Base-by-base conservation (phyloP, 2,329 filamentous ascomycete genomes). In the Aureobasidium sp. region DNA sequence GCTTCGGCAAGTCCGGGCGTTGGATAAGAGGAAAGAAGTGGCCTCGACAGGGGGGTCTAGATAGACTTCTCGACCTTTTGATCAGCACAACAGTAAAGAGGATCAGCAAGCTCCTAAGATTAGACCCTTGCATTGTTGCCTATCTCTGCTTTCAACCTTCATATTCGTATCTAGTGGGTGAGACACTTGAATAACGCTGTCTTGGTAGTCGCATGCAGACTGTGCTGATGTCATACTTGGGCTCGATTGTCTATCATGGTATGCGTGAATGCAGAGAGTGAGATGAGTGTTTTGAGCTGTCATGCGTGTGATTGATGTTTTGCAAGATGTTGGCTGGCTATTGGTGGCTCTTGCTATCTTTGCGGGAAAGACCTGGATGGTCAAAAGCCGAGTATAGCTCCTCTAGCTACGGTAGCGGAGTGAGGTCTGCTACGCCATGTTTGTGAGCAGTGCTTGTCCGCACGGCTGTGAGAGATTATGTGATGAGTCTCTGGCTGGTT, bases 21-120 rank as follows among this genome's bases (percentile, higher is more conserved):
- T 34, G 31, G 31, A 9, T 11, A 31, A 9, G 31, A 11, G 8
- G 2, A 34, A 34, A 12, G 2, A 34, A 34, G 9, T 34, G 31
- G 31, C 17, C 17, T 34, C 9, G 9, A 11, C 45, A 29, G 15
- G n/a, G n/a, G 29, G n/a, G 31, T 22, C 20, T 25, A 15, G 48
- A 52, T 52, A 52, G 49, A 52, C 49, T 52, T 52, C 34, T 52
- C 49, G 49, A 52, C 49, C 34, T 39, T 39, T 52, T 39, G 49
- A 52, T 52, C 49, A 39, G 34, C 49, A 25, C 34, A 22, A 27
- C 12, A 48, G 22, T 5, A 3, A 12, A 34, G 31, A 48, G 5
- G 25, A 48, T 48, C 45, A 29, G 25, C 31, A 34, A 34, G 9
- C 3, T 29, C 45, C 15, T 25, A 9, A 31, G 3, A 22, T 25